Base-by-base conservation (phyloP, 129 eudicot species). In the Arctium minus region DNA sequence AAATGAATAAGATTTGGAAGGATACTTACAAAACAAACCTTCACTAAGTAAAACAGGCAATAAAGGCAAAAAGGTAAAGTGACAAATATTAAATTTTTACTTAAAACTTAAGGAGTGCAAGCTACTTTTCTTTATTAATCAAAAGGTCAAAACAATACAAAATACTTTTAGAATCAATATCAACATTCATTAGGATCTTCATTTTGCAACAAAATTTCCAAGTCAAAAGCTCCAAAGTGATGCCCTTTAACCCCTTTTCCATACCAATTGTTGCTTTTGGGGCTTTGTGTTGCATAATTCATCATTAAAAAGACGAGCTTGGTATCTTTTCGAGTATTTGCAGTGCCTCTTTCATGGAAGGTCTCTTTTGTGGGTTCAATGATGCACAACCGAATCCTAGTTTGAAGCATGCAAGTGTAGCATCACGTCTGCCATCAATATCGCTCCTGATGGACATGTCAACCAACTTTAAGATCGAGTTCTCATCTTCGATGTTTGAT, bases 321-420 rank as follows among this genome's bases (percentile, higher is more conserved):
- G 92, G 85, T 73, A 91, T 39, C 85, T 89, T 93, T 74, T 93
- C 97, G 75, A 95, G 92, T 37, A 88, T 82, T 73, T 87, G 97
- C 64, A 90, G 68, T 33, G 91, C 99, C 75, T 95, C 94, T 90
- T 89, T 95, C 99, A 95, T 95, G 31, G 89, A 86, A 78, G 99
- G 99, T 76, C 99, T 95, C 84, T 91, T 95, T 77, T 89, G 94
- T 79, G 99, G 94, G 67, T 83, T 88, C 87, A 95, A 83, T 42
- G 97, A 88, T 65, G 97, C 97, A 91, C 99, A 95, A 79, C 83
- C 80, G 78, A 93, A 93, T 73, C 97, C 99, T 0, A 95, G 83
- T 80, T 90, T 93, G 53, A 92, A 91, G 86, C 92, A 89, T 33
- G 89, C 70, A 79, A 93, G 73, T 65, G 82, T 86, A 70, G 87